Evolutionary conservation across 805 yeast genomes (phyloP), one percentile per base, ranked within the genome.

Genomic region (Clavispora fructus): DNA sequence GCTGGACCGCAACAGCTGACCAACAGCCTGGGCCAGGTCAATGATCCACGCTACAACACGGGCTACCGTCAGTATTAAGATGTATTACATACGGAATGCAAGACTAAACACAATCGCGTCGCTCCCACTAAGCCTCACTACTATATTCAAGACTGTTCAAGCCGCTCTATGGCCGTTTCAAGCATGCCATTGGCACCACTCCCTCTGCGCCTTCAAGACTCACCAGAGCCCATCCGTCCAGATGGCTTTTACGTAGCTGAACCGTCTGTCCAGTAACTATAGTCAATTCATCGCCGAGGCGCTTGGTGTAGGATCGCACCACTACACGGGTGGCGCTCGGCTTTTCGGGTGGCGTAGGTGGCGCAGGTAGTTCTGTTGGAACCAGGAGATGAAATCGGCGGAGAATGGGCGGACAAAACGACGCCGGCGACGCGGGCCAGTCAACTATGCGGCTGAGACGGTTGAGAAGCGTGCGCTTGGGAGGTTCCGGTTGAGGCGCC

Each of bases 151-250:
- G 5, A 19, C 23, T 19, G 23, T 19, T 19, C 23, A 19, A 19
- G 3, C 23, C 23, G 23, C 23, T 19, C 35, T 32, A 32, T n/a
- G 35, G 35, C 19, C 35, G 23, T 37, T 50, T 51, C 23, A 68
- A 50, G 50, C 68, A 63, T 38, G 59, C 46, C 37, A 53, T 51
- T 0, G 76, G 76, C 4, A 68, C 65, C 51, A 69, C 60, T 2
- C 76, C 75, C 8, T 44, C 46, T 12, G 47, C 50, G 1, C 46
- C 51, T 12, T 53, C 54, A 16, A 55, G 8, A 27, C 54, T 57
- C 14, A 68, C 67, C 16, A 57, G 56, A 48, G 71, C 68, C 76
- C 76, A 71, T 3, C 72, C 73, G 41, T 69, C 74, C 11, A 63
- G 49, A 46, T 62, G 67, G 6, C 50, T 53, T 23, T 57, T 55